Evolutionary conservation across 768 basidiomycete species (phyloP).

Genomic region (Calvatia gigantea): DNA sequence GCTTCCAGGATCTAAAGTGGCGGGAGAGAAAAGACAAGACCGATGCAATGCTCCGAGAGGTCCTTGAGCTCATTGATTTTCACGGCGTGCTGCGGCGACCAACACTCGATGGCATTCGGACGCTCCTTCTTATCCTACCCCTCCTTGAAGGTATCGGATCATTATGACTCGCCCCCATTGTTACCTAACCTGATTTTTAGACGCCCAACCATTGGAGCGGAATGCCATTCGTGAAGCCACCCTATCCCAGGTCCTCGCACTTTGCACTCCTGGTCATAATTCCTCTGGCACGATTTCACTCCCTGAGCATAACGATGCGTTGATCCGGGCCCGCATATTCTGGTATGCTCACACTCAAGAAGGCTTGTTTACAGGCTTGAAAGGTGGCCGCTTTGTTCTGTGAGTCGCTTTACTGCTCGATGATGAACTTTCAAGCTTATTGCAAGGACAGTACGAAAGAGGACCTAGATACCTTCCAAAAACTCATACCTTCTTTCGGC

Average conservation of each 20-base stretch:
- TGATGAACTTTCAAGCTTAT: background rate
- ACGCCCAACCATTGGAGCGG: conserved; percentile 41
- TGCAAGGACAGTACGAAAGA: conserved; percentile 55
- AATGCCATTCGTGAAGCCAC: conserved; percentile 77
- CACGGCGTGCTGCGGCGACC: conserved; percentile 77
- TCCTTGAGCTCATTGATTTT: conserved; percentile 77
- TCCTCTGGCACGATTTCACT: conserved; percentile 31
- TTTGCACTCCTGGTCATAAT: conserved; percentile 54
- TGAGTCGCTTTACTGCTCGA: conserved; percentile 33
- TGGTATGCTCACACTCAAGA: conserved; percentile 90
- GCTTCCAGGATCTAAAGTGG: conserved; percentile 29
- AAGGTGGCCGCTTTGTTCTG: conserved; percentile 83
- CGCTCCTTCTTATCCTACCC: conserved; percentile 74
- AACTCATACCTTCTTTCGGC: conserved; percentile 39
- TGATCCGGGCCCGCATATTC: conserved; percentile 74
- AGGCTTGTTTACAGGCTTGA: conserved; percentile 75
- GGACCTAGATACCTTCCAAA: conserved; percentile 72
- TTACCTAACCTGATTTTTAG: conserved; percentile 22
- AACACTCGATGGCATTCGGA: conserved; percentile 83
- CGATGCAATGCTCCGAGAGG: conserved; percentile 69
- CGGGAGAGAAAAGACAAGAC: conserved; percentile 50
- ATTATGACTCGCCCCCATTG: background rate
- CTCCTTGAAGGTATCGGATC: conserved; percentile 68
- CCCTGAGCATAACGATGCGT: conserved; percentile 55
- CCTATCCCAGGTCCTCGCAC: conserved; percentile 73